phyloP scores from a whole-genome alignment of 1,139 yeast genomes.

The Tardiomyces blankii region DNA sequence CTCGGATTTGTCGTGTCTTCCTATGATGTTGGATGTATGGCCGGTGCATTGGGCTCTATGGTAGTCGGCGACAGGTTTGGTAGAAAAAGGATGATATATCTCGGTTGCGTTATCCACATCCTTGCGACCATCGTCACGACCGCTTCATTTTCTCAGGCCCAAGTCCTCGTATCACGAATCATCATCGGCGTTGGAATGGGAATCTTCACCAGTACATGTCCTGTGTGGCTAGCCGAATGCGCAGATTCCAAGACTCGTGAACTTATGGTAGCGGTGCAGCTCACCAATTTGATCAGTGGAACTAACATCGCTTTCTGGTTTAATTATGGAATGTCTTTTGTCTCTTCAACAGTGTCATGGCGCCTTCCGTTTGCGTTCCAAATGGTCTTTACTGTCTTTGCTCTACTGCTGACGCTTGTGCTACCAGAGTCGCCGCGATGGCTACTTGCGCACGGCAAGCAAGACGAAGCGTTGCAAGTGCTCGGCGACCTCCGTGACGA shows the following conservation, averaged over 20 bases:
- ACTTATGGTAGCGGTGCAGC: not conserved
- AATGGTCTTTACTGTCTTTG: not conserved
- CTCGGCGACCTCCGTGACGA: not conserved
- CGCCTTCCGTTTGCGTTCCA: not conserved
- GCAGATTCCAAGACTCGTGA: not conserved
- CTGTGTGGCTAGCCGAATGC: not conserved
- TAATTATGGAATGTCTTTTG: not conserved
- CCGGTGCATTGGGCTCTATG: not conserved
- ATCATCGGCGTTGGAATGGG: not conserved
- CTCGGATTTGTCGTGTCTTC: not conserved
- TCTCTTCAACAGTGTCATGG: not conserved
- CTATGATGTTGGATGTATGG: not conserved
- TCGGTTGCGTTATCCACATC: not conserved
- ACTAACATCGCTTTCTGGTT: not conserved
- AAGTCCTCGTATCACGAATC: not conserved
- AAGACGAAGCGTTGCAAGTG: not conserved
- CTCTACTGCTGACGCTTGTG: not conserved
- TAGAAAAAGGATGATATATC: not conserved
- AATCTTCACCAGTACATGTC: not conserved
- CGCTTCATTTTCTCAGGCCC: not conserved
- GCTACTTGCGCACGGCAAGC: not conserved
- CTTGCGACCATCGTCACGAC: not conserved
- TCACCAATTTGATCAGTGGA: not conserved
- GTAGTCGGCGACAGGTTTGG: not conserved
- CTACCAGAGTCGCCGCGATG: not conserved